Evolutionary conservation across 768 basidiomycete species (phyloP).

Genomic region (Leccinum incarnatum): DNA sequence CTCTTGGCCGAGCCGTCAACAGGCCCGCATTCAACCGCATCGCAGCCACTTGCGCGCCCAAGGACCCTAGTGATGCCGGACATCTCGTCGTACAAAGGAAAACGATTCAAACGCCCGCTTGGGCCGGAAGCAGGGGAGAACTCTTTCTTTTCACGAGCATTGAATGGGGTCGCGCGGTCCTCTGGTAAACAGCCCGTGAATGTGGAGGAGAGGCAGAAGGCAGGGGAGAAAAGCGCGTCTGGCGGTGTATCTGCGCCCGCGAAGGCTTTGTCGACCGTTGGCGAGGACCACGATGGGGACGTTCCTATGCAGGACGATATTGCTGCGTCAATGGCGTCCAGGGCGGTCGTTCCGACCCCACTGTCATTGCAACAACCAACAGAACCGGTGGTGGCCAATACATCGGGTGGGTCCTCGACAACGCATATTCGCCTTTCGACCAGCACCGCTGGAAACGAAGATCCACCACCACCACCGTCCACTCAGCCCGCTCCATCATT

Average conservation of each 20-base stretch:
- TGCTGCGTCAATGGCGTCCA: neutral
- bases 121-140: slow-evolving; percentile 10
- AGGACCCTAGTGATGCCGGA: slow-evolving; percentile 20
- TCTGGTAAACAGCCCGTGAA: neutral
- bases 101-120: slow-evolving; percentile 21
- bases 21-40: neutral
- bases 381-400: neutral
- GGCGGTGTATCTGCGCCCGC: neutral
- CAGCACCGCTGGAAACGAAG: neutral
- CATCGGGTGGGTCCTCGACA: neutral
- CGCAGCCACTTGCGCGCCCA: neutral
- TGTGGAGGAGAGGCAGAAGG: neutral
- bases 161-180: slow-evolving; percentile 1
- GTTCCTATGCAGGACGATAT: slow-evolving; percentile 8
- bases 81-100: slow-evolving; percentile 21
- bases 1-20: neutral
- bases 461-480: neutral
- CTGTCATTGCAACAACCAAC: neutral
- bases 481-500: neutral
- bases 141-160: slow-evolving; percentile 26
- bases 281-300: neutral
- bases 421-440: neutral
- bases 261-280: neutral
- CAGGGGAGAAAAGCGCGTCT: neutral
- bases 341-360: neutral